These are phyloP conservation scores for Scedosporium dehoogii DNA, from an alignment of 2,329 filamentous ascomycete species.

Conservation along the genomic window DNA sequence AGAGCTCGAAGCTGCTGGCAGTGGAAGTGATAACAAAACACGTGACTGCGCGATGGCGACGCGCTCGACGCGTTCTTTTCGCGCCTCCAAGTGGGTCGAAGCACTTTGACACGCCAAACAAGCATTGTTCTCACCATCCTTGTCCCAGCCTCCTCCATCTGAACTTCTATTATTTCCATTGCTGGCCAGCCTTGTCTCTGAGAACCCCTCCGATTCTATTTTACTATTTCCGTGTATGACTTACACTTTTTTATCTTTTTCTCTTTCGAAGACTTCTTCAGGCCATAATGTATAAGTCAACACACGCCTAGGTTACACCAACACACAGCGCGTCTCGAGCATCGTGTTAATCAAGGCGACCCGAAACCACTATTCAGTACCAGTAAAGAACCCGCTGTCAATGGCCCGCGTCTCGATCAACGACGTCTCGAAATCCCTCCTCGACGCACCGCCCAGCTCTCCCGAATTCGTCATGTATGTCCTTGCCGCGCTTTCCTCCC, in stretches of 20 bases:
- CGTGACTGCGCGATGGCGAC: constrained; percentile 9
- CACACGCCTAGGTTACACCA: too few relatives aligned
- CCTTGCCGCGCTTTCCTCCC: background rate
- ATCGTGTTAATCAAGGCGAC: background rate
- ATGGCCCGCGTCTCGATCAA: background rate
- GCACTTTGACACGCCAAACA: too few relatives aligned
- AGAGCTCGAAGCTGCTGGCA: too few relatives aligned
- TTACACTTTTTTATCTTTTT: background rate
- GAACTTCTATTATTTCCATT: too few relatives aligned
- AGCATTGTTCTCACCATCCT: background rate
- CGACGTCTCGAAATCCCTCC: background rate
- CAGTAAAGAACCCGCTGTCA: background rate
- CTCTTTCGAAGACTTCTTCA: background rate
- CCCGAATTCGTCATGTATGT: constrained; percentile 6
- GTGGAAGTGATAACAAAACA: too few relatives aligned
- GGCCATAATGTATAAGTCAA: too few relatives aligned
- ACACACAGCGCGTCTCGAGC: background rate
- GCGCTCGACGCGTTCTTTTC: constrained; percentile 5
- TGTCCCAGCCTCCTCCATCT: background rate
- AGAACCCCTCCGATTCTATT: background rate
- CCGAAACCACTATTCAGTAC: background rate
- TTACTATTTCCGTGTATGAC: background rate
- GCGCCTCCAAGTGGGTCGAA: constrained; percentile 7
- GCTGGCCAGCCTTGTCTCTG: too few relatives aligned
- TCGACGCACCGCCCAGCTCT: constrained; percentile 5